Percentiles rank a stretch among this genome's conserved stretches.
phyloP scores from a whole-genome alignment of 2,329 filamentous ascomycete species.

The Immersiporthe knoxdaviesiana region DNA sequence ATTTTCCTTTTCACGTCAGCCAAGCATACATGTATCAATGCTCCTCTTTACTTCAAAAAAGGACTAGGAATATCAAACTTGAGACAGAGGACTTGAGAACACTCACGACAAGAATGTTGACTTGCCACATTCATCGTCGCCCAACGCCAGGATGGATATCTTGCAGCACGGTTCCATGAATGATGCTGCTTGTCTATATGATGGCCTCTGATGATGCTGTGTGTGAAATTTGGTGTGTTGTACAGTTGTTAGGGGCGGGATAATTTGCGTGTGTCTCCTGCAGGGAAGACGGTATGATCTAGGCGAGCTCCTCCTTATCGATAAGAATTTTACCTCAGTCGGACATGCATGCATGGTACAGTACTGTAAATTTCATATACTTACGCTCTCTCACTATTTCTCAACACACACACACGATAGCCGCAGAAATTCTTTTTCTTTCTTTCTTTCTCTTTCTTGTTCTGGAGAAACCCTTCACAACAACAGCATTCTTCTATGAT shows the following conservation, averaged over 20 bases:
- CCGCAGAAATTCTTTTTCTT: not conserved
- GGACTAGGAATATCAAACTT: conserved; percentile 18
- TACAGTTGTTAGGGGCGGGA: not conserved
- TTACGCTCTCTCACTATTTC: too few relatives aligned
- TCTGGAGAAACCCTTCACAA: not conserved
- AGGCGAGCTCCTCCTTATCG: conserved; percentile 23
- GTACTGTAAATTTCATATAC: too few relatives aligned
- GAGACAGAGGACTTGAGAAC: conserved; percentile 1
- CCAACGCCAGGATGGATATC: conserved; percentile 60
- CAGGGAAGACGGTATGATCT: not conserved
- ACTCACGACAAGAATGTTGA: conserved; percentile 65
- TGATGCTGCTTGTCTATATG: conserved; percentile 24
- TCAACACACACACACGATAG: too few relatives aligned
- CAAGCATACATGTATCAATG: conserved; percentile 11
- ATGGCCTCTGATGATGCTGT: conserved; percentile 10
- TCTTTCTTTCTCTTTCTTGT: too few relatives aligned
- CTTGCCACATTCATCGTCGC: conserved; percentile 63
- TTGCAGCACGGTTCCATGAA: conserved; percentile 52
- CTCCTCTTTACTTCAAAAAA: too few relatives aligned
- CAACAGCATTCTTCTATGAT: conserved; percentile 19
- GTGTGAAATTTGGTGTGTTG: not conserved
- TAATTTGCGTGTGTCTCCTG: not conserved
- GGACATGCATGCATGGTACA: not conserved
- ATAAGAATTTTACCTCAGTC: conserved; percentile 30
- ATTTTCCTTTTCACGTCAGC: not conserved